phyloP scores from a whole-genome alignment of 345 rosid species.

The Sonneratia caseolaris region DNA sequence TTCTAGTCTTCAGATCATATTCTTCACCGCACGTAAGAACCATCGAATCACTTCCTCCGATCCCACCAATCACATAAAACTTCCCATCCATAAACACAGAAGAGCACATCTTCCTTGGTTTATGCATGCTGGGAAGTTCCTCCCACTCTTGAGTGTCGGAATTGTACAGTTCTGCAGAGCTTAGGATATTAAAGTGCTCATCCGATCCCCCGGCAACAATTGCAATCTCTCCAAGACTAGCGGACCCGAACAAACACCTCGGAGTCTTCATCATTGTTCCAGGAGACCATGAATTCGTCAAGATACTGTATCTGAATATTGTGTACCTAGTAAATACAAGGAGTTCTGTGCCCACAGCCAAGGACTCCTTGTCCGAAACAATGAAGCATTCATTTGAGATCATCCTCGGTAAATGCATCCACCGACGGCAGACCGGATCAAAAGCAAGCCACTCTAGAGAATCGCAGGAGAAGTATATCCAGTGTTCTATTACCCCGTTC shows the following conservation, averaged over 20 bases:
- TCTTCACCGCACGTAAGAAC: conserved; percentile 36
- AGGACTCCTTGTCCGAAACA: conserved; percentile 36
- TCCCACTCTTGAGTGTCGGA: conserved; percentile 30
- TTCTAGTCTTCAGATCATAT: conserved; percentile 24
- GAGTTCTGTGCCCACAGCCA: conserved; percentile 38
- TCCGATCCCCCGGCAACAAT: conserved; percentile 43
- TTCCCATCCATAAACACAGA: conserved; percentile 39
- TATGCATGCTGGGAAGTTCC: conserved; percentile 32
- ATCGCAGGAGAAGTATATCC: conserved; percentile 40
- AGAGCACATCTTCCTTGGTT: conserved; percentile 38
- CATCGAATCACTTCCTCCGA: conserved; percentile 22
- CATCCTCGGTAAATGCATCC: conserved; percentile 42
- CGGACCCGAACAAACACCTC: conserved; percentile 41
- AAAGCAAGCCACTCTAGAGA: conserved; percentile 42
- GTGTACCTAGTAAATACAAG: conserved; percentile 31
- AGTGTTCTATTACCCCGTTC: conserved; percentile 26
- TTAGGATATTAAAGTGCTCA: conserved; percentile 19
- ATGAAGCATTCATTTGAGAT: conserved; percentile 27
- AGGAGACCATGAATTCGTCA: conserved; percentile 30
- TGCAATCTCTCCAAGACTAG: conserved; percentile 33
- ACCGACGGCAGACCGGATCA: conserved; percentile 26
- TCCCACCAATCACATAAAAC: conserved; percentile 38
- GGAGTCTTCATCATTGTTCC: conserved; percentile 32
- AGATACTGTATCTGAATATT: conserved; percentile 30
- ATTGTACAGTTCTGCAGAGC: conserved; percentile 33